Evolutionary conservation across 2,329 filamentous ascomycete species (phyloP).

Genomic region (Orbilia brochopaga): DNA sequence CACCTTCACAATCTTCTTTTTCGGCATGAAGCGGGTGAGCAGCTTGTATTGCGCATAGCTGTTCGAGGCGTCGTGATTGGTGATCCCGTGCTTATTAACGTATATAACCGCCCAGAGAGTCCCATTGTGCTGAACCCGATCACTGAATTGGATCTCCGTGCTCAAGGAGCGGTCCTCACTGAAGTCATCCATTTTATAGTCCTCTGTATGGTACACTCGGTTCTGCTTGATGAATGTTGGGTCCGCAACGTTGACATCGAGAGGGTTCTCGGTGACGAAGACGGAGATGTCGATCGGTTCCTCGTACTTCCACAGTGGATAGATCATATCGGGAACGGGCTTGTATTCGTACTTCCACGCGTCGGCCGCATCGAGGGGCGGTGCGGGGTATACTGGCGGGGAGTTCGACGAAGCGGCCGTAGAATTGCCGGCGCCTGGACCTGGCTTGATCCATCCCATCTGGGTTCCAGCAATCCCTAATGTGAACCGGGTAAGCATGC

Average conservation of each 20-base stretch:
- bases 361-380: conserved; percentile 65
- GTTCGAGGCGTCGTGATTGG: conserved; percentile 73
- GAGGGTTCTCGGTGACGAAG: conserved; percentile 78
- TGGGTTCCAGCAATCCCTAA: conserved; percentile 39
- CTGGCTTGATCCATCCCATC: conserved; percentile 62
- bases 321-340: conserved; percentile 70
- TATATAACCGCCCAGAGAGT: conserved; percentile 96
- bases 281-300: conserved; percentile 81
- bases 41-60: conserved; percentile 86
- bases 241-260: conserved; percentile 70
- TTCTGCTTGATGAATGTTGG: conserved; percentile 66
- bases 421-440: conserved; percentile 61
- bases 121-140: conserved; percentile 83
- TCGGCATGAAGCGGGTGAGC: conserved; percentile 84
- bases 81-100: conserved; percentile 75
- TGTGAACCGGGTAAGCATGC: background rate
- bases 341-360: conserved; percentile 69
- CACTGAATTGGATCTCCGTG: conserved; percentile 77
- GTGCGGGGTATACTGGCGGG: conserved; percentile 61
- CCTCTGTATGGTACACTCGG: conserved; percentile 78
- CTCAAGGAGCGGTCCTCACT: conserved; percentile 79
- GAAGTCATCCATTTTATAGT: conserved; percentile 78
- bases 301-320: conserved; percentile 85
- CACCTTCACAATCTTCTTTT: conserved; percentile 87
- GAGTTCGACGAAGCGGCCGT: background rate